These are phyloP conservation scores for Aristolochia contorta DNA, from an alignment of 164 flowering plant genomes.

Conservation along the genomic window DNA sequence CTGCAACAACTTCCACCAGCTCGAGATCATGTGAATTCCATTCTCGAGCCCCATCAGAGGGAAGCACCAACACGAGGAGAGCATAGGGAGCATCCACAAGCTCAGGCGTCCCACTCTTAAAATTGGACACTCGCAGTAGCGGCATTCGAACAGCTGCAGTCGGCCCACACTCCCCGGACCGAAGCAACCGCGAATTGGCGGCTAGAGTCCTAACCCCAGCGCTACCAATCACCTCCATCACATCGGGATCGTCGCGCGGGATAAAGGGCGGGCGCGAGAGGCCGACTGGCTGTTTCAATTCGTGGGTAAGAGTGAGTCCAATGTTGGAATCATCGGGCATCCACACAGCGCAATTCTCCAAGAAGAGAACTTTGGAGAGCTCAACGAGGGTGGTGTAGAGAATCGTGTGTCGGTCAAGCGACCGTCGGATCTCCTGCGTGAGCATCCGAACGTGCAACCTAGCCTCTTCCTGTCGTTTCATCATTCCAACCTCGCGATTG, in stretches of 20 bases:
- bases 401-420: constrained; percentile 13
- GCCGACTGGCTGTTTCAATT: constrained; percentile 5
- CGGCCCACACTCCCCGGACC: constrained; percentile 6
- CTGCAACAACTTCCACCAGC: constrained; percentile 23
- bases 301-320: constrained; percentile 8
- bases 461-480: constrained; percentile 15
- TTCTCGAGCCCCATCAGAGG: constrained; percentile 1
- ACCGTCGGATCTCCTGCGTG: constrained; percentile 10
- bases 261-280: background rate
- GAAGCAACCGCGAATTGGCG: constrained; percentile 10
- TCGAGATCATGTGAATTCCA: constrained; percentile 21
- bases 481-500: constrained; percentile 10
- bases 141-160: constrained; percentile 23
- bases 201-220: constrained; percentile 11
- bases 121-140: constrained; percentile 21
- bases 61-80: constrained; percentile 26
- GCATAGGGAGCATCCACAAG: constrained; percentile 14
- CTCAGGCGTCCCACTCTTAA: constrained; percentile 23
- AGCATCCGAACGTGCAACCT: constrained; percentile 19
- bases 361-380: constrained; percentile 13
- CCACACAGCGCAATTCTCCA: constrained; percentile 19
- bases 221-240: constrained; percentile 5
- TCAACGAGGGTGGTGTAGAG: constrained; percentile 16
- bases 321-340: constrained; percentile 9
- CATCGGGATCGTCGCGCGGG: constrained; percentile 9